Percentiles rank a stretch among this genome's conserved stretches.
phyloP scores from a whole-genome alignment of 345 rosid genomes.

The Cochlearia excelsa region DNA sequence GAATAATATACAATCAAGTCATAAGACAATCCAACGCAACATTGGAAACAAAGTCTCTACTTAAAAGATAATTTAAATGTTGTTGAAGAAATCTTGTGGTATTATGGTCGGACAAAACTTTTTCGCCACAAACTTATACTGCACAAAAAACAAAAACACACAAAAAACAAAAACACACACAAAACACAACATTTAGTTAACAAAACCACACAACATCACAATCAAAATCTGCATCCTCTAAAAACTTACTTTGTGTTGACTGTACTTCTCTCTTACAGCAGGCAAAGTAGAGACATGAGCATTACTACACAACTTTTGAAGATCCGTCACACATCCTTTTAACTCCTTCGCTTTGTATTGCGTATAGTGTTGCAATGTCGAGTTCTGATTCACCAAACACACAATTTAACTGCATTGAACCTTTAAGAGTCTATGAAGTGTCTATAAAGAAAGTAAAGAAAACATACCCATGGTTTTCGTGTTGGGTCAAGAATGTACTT shows the following conservation, averaged over 20 bases:
- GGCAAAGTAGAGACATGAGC: conserved; percentile 60
- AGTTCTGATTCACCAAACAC: conserved; percentile 45
- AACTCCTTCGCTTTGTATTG: conserved; percentile 64
- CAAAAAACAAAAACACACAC: background rate
- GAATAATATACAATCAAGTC: conserved; percentile 16
- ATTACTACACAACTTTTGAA: conserved; percentile 57
- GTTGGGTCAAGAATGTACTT: conserved; percentile 72
- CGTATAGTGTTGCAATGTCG: conserved; percentile 84
- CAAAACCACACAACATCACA: background rate
- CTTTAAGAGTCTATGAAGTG: background rate
- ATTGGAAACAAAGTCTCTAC: conserved; percentile 15
- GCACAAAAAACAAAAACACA: background rate
- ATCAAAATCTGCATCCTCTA: background rate
- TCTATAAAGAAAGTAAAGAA: background rate
- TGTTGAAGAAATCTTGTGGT: conserved; percentile 61
- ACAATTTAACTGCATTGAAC: background rate
- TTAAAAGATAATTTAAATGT: conserved; percentile 19
- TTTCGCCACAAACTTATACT: conserved; percentile 63
- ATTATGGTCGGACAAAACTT: conserved; percentile 72
- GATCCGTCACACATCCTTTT: conserved; percentile 65
- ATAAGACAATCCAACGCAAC: conserved; percentile 23
- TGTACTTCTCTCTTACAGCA: conserved; percentile 84
- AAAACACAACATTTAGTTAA: background rate
- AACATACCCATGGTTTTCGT: conserved; percentile 88
- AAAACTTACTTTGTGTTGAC: conserved; percentile 84